Conservation (phyloP, 768 basidiomycete genomes). For the Boletus huronensis region DNA sequence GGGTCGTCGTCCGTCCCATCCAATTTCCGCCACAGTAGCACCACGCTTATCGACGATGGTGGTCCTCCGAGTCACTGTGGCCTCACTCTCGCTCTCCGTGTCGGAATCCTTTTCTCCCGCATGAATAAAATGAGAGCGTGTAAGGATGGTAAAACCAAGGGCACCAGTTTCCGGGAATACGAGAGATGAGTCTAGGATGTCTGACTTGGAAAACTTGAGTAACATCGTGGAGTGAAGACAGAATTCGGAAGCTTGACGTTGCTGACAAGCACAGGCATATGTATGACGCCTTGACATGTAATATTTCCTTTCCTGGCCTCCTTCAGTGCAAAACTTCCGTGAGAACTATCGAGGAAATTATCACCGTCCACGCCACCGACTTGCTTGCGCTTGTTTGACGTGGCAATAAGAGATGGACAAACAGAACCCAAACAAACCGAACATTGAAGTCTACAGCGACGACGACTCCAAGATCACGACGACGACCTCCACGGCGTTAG, state of each 20-base stretch:
- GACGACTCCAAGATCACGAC: conserved; percentile 30
- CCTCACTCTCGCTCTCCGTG: conserved; percentile 28
- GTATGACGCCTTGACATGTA: not conserved
- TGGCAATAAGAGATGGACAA: conserved; percentile 29
- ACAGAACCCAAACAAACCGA: conserved; percentile 29
- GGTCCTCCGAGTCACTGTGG: conserved; percentile 38
- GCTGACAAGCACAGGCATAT: not conserved
- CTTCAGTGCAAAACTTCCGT: conserved; percentile 1
- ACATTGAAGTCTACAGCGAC: conserved; percentile 25
- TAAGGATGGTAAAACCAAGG: conserved; percentile 48
- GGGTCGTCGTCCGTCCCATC: conserved; percentile 53
- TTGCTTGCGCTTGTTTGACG: conserved; percentile 27
- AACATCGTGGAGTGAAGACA: conserved; percentile 38
- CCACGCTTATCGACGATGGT: conserved; percentile 42
- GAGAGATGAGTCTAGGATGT: conserved; percentile 56
- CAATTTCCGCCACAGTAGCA: conserved; percentile 42
- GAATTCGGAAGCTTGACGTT: not conserved
- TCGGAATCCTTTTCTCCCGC: conserved; percentile 27
- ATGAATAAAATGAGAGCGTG: conserved; percentile 34
- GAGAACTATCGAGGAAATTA: conserved; percentile 3
- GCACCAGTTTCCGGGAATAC: conserved; percentile 51
- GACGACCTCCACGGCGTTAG: conserved; percentile 16
- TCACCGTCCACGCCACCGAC: conserved; percentile 13
- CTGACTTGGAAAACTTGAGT: conserved; percentile 54
- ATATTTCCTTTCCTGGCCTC: not conserved